A percentile compares a stretch with the other conserved stretches of the same genome.
Evolutionary conservation across 176 grass and related monocot species (phyloP).

Genomic region (Secale cereale): DNA sequence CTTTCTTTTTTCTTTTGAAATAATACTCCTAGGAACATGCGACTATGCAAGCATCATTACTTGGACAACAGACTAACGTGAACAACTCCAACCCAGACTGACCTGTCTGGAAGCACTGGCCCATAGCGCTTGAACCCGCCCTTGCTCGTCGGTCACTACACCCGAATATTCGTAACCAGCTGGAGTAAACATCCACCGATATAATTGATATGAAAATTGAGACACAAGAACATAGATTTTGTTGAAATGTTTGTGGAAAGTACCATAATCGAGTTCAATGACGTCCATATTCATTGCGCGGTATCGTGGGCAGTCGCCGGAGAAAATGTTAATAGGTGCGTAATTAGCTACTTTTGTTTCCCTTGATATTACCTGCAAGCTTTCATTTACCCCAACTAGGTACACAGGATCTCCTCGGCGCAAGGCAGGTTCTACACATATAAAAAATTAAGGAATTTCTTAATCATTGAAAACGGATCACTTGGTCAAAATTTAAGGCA

Average conservation of each 20-base stretch:
- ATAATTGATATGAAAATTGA: neutral
- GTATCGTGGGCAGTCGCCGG: conserved; percentile 81
- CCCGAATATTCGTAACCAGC: conserved; percentile 38
- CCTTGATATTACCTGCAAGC: conserved; percentile 93
- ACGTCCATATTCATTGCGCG: conserved; percentile 97
- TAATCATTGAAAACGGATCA: neutral
- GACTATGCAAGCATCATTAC: conserved; percentile 20
- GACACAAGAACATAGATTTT: neutral
- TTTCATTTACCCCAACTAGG: conserved; percentile 88
- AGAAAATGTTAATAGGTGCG: conserved; percentile 93
- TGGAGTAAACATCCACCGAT: conserved; percentile 11
- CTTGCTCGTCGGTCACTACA: conserved; percentile 90
- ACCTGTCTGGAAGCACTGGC: conserved; percentile 99
- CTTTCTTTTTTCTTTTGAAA: conserved; percentile 40
- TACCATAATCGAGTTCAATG: conserved; percentile 95
- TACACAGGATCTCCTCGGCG: conserved; percentile 94
- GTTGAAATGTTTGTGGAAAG: conserved; percentile 8
- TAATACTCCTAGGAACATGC: conserved; percentile 29
- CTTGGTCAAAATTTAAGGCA: no score
- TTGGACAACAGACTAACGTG: conserved; percentile 19
- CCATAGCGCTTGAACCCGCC: conserved; percentile 97
- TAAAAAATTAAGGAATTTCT: conserved; percentile 4
- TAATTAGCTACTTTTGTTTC: conserved; percentile 96
- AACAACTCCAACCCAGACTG: conserved; percentile 32
- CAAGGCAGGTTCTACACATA: conserved; percentile 76